Base-by-base conservation (phyloP, 768 basidiomycete genomes). In the Boletus bicolor region DNA sequence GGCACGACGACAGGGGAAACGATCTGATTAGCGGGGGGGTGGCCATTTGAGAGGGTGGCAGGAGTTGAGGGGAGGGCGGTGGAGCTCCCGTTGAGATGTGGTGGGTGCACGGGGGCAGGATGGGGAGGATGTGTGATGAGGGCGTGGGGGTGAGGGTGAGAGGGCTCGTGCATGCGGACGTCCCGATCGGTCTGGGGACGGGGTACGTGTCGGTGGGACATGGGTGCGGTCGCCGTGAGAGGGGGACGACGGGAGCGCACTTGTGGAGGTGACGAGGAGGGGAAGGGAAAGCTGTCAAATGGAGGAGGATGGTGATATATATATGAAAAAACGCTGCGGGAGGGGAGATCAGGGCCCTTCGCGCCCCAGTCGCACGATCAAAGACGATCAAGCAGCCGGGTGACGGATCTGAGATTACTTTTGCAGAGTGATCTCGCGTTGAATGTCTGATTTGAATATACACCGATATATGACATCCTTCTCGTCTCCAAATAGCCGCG, bases 181-280 rank as follows among this genome's bases (percentile, higher is more conserved):
- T 87, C 85, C 62, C 83, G 74, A 56, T 84, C 82, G 34, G 76
- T 69, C 61, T 79, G 83, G 0, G 49, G n/a, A 62, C 85, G 85
- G 57, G 83, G 77, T 34, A 80, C 70, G 64, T 84, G 83, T 69
- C 86, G 73, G 63, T 77, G 78, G 64, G 87, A 79, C 85, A 86
- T 85, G 70, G 69, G 54, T 41, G 57, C 59, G 59, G 65, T 57
- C 70, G 46, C 57, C 62, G 54, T 54, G 59, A 66, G 65, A 63
- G 46, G 24, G 7, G 44, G 15, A 52, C 62, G 55, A 62, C 55
- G 62, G 59, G 59, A 62, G 57, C 51, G 61, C 69, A 68, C 55
- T 65, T 67, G 60, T 60, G 68, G 59, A 58, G 65, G 68, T 68
- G 73, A 71, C 69, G 68, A 68, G 71, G 73, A 72, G 75, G 79